Conservation (phyloP, 495 filamentous ascomycete genomes). For the Lichenothelia convexa region DNA sequence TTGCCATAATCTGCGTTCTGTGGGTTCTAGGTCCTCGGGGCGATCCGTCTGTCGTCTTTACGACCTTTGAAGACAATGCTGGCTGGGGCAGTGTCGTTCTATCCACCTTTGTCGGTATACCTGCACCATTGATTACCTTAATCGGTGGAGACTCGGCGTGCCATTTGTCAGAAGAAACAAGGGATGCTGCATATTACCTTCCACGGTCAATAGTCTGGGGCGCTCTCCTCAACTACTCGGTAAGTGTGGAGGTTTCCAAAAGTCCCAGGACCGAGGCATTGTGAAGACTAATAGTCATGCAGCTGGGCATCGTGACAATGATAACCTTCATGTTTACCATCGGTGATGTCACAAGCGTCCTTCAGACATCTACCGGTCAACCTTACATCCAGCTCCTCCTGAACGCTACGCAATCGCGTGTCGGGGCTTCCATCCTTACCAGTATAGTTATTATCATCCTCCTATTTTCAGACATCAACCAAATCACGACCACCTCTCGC, state of each 20-base stretch:
- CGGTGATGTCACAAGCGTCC: constrained; percentile 1
- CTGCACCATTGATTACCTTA: constrained; percentile 2
- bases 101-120: constrained; percentile 1
- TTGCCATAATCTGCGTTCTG: constrained; percentile 3
- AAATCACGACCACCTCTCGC: constrained; percentile 21
- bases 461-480: constrained; percentile 2
- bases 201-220: constrained; percentile 3
- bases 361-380: constrained; percentile 1
- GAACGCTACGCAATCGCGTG: constrained; percentile 7
- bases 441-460: constrained; percentile 5
- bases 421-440: constrained; percentile 5
- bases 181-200: constrained; percentile 4
- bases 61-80: constrained; percentile 2
- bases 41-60: constrained; percentile 1
- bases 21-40: constrained; percentile 1
- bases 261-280: neutral
- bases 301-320: neutral
- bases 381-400: constrained; percentile 7
- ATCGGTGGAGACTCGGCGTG: constrained; percentile 3
- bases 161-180: constrained; percentile 5
- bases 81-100: constrained; percentile 3
- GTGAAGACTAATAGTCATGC: neutral
- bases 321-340: constrained; percentile 5
- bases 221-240: constrained; percentile 3
- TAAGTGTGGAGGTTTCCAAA: neutral